Evolutionary conservation across 192 early-diverging fungal genomes (phyloP).

Genomic region (Glomus cerebriforme): DNA sequence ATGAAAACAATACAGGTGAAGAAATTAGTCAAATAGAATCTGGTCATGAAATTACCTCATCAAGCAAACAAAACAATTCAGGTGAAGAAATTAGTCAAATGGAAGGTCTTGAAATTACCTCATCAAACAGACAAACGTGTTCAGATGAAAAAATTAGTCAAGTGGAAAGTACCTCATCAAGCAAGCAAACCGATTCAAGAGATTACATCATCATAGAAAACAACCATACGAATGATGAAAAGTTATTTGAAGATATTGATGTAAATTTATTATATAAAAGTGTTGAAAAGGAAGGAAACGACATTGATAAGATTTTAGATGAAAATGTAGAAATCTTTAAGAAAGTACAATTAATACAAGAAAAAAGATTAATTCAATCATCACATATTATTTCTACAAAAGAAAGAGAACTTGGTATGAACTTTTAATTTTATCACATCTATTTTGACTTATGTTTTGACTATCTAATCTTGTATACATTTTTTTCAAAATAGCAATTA

Average conservation of each 20-base stretch:
- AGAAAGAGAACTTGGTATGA: neutral
- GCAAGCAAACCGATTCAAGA: neutral
- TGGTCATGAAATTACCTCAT: no score
- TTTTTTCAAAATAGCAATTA: conserved; percentile 33
- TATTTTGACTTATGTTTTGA: neutral
- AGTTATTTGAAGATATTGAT: conserved; percentile 4
- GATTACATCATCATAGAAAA: neutral
- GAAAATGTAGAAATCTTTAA: neutral
- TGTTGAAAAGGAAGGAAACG: neutral
- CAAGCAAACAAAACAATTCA: neutral
- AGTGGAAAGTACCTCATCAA: neutral
- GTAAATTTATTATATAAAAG: neutral
- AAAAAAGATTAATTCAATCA: neutral
- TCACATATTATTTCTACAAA: neutral
- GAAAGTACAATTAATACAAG: neutral
- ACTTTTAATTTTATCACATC: neutral
- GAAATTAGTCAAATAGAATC: no score
- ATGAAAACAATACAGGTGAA: no score
- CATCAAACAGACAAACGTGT: no score
- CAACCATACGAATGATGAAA: neutral
- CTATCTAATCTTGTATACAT: neutral
- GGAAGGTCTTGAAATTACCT: no score
- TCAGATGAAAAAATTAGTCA: no score
- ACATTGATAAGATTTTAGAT: neutral
- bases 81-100: neutral